Percentiles rank a stretch among this genome's conserved stretches.
Evolutionary conservation across 2,329 filamentous ascomycete species (phyloP).

Genomic region (Exophiala lecanii-corni): DNA sequence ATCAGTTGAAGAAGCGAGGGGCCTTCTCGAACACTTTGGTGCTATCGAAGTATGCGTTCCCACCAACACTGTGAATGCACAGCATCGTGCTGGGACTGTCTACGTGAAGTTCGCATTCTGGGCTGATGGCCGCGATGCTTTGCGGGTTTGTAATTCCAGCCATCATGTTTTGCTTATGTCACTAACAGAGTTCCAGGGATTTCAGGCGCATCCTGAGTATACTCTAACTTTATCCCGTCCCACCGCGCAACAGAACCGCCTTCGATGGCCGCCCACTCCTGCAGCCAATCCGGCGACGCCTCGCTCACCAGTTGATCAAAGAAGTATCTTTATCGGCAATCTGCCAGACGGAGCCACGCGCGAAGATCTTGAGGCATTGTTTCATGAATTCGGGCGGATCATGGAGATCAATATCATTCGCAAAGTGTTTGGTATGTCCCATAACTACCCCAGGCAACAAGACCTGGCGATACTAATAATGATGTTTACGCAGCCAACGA

Average conservation of each 20-base stretch:
- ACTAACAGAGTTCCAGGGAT: no score
- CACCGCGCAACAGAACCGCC: neutral
- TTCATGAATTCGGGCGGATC: conserved; percentile 21
- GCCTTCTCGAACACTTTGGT: conserved; percentile 21
- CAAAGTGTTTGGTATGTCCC: conserved; percentile 23
- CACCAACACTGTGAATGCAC: conserved; percentile 10
- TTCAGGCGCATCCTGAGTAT: conserved; percentile 2
- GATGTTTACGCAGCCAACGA: no score
- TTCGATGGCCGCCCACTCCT: neutral
- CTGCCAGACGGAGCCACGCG: conserved; percentile 20
- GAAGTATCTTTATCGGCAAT: conserved; percentile 26
- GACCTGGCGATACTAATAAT: no score
- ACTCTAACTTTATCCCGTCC: conserved; percentile 16
- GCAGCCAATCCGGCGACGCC: conserved; percentile 1
- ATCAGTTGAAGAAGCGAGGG: conserved; percentile 20
- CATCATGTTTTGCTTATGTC: no score
- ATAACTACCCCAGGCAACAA: neutral
- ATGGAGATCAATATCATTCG: conserved; percentile 22
- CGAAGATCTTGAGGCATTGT: conserved; percentile 15
- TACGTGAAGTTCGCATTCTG: conserved; percentile 27
- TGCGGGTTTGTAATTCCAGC: conserved; percentile 18
- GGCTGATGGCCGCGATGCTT: conserved; percentile 25
- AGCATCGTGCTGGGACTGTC: conserved; percentile 10
- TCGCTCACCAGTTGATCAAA: conserved; percentile 19
- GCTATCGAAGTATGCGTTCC: conserved; percentile 17